Conservation (phyloP, 2,329 filamentous ascomycete genomes). For the Pseudogymnoascus sp. region DNA sequence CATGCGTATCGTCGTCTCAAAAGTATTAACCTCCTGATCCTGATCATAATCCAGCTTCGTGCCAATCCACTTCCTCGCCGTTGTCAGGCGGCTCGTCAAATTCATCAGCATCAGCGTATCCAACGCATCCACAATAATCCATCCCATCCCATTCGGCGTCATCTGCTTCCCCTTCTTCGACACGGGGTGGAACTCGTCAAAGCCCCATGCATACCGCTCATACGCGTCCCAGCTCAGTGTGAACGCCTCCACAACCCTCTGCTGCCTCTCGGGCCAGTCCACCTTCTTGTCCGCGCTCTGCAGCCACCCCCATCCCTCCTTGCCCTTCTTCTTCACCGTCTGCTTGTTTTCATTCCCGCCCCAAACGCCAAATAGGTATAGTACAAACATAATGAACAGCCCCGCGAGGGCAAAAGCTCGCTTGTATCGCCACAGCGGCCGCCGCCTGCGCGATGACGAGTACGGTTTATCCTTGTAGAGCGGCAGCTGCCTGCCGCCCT, state of each 20-base stretch:
- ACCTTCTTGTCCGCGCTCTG: conserved; percentile 44
- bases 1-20: conserved; percentile 98
- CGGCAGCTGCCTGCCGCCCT: conserved; percentile 50
- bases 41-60: conserved; percentile 78
- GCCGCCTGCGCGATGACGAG: conserved; percentile 50
- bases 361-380: conserved; percentile 65
- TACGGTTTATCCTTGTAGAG: conserved; percentile 99
- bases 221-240: conserved; percentile 89
- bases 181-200: conserved; percentile 80
- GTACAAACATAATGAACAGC: conserved; percentile 46
- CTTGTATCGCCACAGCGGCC: conserved; percentile 57
- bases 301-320: conserved; percentile 52
- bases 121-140: conserved; percentile 95
- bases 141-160: conserved; percentile 82
- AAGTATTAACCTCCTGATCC: conserved; percentile 92
- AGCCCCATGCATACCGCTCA: conserved; percentile 86
- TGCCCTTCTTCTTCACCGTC: conserved; percentile 22
- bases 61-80: conserved; percentile 84
- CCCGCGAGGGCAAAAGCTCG: conserved; percentile 46
- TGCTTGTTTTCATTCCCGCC: conserved; percentile 23
- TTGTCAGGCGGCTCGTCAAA: conserved; percentile 72
- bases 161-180: conserved; percentile 76
- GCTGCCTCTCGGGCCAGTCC: conserved; percentile 72
- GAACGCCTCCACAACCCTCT: conserved; percentile 84
- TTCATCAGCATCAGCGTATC: conserved; percentile 99